phyloP scores from a whole-genome alignment of 139 green algal species.

The Pleodorina starrii region DNA sequence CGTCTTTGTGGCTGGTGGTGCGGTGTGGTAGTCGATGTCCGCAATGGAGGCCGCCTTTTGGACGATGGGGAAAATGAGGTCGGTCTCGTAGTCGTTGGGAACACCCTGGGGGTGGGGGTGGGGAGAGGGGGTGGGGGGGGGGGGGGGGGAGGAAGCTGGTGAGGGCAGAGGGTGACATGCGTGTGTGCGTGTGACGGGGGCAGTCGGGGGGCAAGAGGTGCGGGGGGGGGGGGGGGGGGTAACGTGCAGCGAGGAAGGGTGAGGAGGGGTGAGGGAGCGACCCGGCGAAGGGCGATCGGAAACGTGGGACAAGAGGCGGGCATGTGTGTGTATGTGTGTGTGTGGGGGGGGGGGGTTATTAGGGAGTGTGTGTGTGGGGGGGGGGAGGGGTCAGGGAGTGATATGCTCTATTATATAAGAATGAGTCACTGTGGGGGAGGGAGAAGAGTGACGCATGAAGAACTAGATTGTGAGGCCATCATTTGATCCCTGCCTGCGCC shows the following conservation, averaged over 20 bases:
- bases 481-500: too few relatives aligned
- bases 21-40: conserved; percentile 74
- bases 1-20: conserved; percentile 64
- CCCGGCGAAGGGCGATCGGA: too few relatives aligned
- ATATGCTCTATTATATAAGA: too few relatives aligned
- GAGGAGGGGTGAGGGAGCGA: not conserved
- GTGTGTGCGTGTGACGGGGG: not conserved
- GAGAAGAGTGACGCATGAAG: too few relatives aligned
- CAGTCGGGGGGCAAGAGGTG: not conserved
- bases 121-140: not conserved
- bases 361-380: too few relatives aligned
- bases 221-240: not conserved
- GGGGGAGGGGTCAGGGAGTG: too few relatives aligned
- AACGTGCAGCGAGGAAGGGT: not conserved
- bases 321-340: too few relatives aligned
- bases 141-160: not conserved
- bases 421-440: too few relatives aligned
- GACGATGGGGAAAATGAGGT: conserved; percentile 94
- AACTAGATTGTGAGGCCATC: too few relatives aligned
- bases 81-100: conserved; percentile 97
- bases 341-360: too few relatives aligned
- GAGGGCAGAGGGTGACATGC: not conserved
- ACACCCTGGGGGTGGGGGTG: conserved; percentile 71
- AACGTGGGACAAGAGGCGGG: too few relatives aligned
- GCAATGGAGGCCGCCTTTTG: conserved; percentile 79